Percentiles rank a stretch among this genome's conserved stretches.
Conservation (phyloP, 1,284 basidiomycete species). For the Tranzscheliella williamsii region DNA sequence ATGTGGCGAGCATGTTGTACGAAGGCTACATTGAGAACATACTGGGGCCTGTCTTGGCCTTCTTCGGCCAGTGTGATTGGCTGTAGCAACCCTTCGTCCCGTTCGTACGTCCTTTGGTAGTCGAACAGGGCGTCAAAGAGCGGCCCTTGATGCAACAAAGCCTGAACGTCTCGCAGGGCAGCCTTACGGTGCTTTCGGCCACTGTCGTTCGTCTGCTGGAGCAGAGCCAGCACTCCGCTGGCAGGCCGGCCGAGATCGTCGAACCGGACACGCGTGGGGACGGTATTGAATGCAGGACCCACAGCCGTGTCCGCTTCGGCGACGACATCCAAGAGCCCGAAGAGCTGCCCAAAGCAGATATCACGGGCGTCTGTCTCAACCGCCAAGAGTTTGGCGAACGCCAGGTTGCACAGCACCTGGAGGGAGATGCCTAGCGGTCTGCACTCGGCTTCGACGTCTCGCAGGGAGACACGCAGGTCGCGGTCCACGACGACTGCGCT, state of each 20-base stretch:
- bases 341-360: conserved; percentile 55
- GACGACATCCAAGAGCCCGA: conserved; percentile 42
- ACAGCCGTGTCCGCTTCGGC: conserved; percentile 43
- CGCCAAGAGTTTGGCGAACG: conserved; percentile 47
- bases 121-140: conserved; percentile 55
- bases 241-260: conserved; percentile 4
- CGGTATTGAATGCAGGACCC: conserved; percentile 55
- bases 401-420: conserved; percentile 47
- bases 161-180: conserved; percentile 44
- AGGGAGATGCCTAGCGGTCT: conserved; percentile 33
- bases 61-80: conserved; percentile 4
- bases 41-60: conserved; percentile 27
- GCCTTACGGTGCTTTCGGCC: conserved; percentile 45
- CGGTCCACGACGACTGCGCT: conserved; percentile 7
- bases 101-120: conserved; percentile 34
- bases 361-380: conserved; percentile 25
- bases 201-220: conserved; percentile 42
- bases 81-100: conserved; percentile 2
- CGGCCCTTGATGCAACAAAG: conserved; percentile 11
- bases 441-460: conserved; percentile 17
- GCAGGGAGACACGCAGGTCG: conserved; percentile 6
- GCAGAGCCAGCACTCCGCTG: conserved; percentile 6
- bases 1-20: conserved; percentile 26
- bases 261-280: conserved; percentile 41
- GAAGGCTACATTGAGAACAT: conserved; percentile 51